Conservation (phyloP, 2,329 filamentous ascomycete genomes). For the Phaeosphaeriaceae sp. region DNA sequence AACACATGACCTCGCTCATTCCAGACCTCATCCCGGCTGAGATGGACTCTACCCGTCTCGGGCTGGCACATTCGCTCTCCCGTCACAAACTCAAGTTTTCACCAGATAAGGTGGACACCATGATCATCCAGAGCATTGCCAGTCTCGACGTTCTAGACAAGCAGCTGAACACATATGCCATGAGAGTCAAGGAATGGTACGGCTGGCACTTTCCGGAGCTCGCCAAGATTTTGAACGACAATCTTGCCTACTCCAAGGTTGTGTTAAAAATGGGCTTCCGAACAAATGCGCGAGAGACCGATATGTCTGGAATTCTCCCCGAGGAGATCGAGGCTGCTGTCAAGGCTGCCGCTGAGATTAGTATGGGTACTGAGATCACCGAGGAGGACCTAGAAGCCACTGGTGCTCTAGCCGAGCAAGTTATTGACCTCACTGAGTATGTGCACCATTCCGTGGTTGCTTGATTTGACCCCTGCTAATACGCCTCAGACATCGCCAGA, state of each 20-base stretch:
- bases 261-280: constrained; percentile 90
- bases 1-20: constrained; percentile 87
- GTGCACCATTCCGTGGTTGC: neutral
- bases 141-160: constrained; percentile 96
- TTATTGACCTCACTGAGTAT: constrained; percentile 89
- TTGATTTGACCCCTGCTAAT: constrained; percentile 1
- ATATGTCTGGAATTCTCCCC: constrained; percentile 82
- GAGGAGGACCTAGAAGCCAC: constrained; percentile 93
- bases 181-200: constrained; percentile 99
- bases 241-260: constrained; percentile 77
- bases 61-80: constrained; percentile 95
- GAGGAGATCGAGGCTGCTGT: constrained; percentile 93
- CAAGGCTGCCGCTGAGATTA: constrained; percentile 93
- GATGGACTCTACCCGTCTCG: constrained; percentile 91
- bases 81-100: constrained; percentile 97
- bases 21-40: constrained; percentile 85
- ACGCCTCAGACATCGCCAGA: constrained; percentile 62
- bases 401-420: constrained; percentile 87
- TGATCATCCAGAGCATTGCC: constrained; percentile 95
- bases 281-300: constrained; percentile 73
- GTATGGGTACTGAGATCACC: constrained; percentile 98
- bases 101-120: constrained; percentile 97
- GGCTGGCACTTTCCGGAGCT: constrained; percentile 99
- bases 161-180: constrained; percentile 97
- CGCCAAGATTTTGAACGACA: constrained; percentile 90